Conservation (phyloP, 176 grass and related monocot genomes). For the Canna indica region DNA sequence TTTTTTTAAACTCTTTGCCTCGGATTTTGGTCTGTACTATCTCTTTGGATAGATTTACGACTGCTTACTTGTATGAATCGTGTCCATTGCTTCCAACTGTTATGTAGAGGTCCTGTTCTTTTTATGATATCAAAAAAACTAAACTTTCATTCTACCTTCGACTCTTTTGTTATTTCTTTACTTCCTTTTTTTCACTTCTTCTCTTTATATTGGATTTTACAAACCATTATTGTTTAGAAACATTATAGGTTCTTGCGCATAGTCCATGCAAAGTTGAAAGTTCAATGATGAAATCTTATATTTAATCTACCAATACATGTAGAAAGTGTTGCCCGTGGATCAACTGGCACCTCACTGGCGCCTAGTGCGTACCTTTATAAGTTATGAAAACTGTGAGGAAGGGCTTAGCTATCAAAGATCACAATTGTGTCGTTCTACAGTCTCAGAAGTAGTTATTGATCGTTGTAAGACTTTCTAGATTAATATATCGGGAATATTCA, state of each 20-base stretch:
- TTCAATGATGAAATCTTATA: neutral
- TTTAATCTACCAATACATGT: neutral
- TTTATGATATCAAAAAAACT: neutral
- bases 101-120: neutral
- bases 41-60: neutral
- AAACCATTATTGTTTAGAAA: neutral
- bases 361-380: no score
- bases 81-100: neutral
- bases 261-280: neutral
- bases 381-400: no score
- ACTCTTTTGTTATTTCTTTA: neutral
- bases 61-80: neutral
- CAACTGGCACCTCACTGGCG: no score
- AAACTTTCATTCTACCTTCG: neutral
- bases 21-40: neutral
- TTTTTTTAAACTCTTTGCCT: neutral
- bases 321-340: neutral
- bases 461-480: neutral
- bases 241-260: neutral
- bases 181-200: neutral
- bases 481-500: neutral
- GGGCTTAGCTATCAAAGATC: no score
- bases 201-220: no score
- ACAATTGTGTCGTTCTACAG: no score
- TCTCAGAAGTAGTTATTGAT: no score